Conservation (phyloP, 768 basidiomycete genomes). For the Brasilioporus rufonigricans region DNA sequence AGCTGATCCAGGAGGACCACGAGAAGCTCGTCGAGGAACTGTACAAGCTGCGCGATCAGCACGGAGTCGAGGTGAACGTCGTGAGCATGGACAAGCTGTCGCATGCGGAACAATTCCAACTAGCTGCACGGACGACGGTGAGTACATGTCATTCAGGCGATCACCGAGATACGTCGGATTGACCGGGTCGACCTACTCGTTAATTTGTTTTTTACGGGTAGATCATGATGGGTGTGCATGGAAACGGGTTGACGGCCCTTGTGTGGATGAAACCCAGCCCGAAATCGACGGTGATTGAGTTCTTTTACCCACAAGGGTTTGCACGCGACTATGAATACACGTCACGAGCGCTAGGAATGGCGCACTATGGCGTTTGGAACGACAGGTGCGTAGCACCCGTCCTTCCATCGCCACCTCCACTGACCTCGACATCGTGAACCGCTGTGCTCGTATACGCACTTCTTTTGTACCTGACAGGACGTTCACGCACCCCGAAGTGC, state of each 20-base stretch:
- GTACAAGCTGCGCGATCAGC: conserved; percentile 58
- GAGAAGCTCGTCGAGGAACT: conserved; percentile 75
- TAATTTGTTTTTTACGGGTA: conserved; percentile 27
- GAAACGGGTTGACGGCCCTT: conserved; percentile 85
- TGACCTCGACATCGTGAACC: not conserved
- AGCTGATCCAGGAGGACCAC: conserved; percentile 74
- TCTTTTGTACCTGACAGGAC: conserved; percentile 37
- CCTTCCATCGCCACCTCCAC: not conserved
- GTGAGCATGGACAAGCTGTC: conserved; percentile 82
- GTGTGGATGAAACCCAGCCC: conserved; percentile 91
- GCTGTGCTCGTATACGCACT: not conserved
- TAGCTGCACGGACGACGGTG: conserved; percentile 86
- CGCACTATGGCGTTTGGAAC: conserved; percentile 84
- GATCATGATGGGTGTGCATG: conserved; percentile 96
- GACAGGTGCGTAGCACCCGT: conserved; percentile 44
- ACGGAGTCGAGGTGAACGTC: conserved; percentile 87
- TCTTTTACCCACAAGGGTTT: conserved; percentile 83
- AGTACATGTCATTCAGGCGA: conserved; percentile 21
- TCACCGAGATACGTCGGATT: not conserved
- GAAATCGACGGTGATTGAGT: conserved; percentile 86
- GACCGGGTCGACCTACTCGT: not conserved
- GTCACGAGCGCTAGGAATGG: conserved; percentile 78
- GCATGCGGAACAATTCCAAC: conserved; percentile 71
- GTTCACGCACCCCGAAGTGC: conserved; percentile 73
- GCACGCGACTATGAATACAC: conserved; percentile 85